Base-by-base conservation (phyloP, 495 filamentous ascomycete genomes). In the Margaritispora aquatica region DNA sequence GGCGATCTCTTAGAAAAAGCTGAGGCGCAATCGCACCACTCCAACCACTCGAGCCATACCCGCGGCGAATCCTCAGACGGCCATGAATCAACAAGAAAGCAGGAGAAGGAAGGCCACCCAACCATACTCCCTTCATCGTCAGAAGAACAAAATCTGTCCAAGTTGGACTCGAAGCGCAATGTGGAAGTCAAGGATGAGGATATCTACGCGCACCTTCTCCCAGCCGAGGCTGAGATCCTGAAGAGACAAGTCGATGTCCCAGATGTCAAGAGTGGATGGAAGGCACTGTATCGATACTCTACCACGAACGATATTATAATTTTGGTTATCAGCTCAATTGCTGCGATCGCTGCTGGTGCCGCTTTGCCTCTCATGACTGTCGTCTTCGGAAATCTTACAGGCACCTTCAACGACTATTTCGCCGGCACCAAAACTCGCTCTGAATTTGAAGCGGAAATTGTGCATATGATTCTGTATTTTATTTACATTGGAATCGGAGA, bases 311-410 rank as follows among this genome's bases (percentile, higher is more conserved):
- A 97, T 71, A 58, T 87, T 2, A 57, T 91, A 51, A 87, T 97
- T 66, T 83, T 96, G 47, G 63, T 73, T 20, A 74, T 90, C 54
- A 82, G 83, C 60, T 68, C 75, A 13, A 65, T 96, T 38, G 84
- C 81, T 57, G 80, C 90, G 58, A 90, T 95, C 65, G 82, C 80
- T 36, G 90, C 82, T 13, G 93, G 92, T 54, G 88, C 90, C 55
- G 88, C 86, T 7, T 69, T 96, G 67, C 93, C 93, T 1, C 72
- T 96, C 41, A 96, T 96, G 83, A 96, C 93, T 0, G 81, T 95
- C 65, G 77, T 92, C 54, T 93, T 94, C 63, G 90, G 90, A 63
- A 78, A 87, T 50, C 77, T 96, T 19, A 79, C 90, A 41, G 84
- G 84, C 10, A 77, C 76, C 2, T 95, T 97, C 65, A 81, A 88